These are phyloP conservation scores for Cytospora leucostoma DNA, from an alignment of 2,329 filamentous ascomycete species.

Conservation along the genomic window DNA sequence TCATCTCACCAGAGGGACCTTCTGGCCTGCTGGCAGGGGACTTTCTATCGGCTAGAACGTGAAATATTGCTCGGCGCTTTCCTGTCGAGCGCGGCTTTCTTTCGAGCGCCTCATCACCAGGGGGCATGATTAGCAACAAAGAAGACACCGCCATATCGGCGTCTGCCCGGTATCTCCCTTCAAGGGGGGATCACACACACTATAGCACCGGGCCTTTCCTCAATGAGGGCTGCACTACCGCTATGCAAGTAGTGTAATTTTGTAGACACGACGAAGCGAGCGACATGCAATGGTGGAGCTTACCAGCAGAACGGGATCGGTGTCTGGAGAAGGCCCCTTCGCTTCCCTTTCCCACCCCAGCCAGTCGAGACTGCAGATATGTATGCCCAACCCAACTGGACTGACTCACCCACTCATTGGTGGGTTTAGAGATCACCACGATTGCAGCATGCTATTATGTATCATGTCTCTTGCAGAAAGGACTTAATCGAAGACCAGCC, in stretches of 20 bases:
- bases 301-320: too few relatives aligned
- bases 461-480: neutral
- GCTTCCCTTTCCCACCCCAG: neutral
- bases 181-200: neutral
- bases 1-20: neutral
- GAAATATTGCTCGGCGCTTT: neutral
- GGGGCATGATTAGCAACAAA: neutral
- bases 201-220: neutral
- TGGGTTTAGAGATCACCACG: neutral
- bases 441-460: constrained; percentile 10
- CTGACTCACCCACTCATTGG: neutral
- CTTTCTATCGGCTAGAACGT: neutral
- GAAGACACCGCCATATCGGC: constrained; percentile 23
- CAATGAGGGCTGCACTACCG: neutral
- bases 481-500: constrained; percentile 10
- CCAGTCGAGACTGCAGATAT: neutral
- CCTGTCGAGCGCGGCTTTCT: neutral
- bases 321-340: too few relatives aligned
- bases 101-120: neutral
- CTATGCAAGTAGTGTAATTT: too few relatives aligned
- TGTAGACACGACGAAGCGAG: too few relatives aligned
- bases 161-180: constrained; percentile 6
- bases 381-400: neutral
- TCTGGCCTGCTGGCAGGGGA: neutral
- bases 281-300: too few relatives aligned